These are phyloP conservation scores for Petunia axillaris DNA, from an alignment of 257 asterid genomes.

Conservation along the genomic window DNA sequence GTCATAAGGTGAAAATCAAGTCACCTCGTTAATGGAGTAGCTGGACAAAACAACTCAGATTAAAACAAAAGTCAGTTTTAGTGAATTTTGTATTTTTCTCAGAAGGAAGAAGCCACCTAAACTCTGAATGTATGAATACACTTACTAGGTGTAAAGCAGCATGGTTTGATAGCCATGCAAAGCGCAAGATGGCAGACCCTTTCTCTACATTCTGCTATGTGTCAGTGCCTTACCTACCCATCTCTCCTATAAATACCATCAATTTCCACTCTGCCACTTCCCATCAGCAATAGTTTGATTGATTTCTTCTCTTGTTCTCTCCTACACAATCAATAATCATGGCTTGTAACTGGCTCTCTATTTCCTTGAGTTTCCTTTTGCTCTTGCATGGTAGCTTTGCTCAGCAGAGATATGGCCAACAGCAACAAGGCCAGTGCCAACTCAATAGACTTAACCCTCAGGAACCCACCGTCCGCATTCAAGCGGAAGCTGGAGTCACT, in stretches of 20 bases:
- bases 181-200: conserved; percentile 30
- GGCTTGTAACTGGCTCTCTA: conserved; percentile 36
- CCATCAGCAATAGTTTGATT: conserved; percentile 16
- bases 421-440: conserved; percentile 29
- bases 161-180: conserved; percentile 21
- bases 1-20: too few species aligned
- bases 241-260: conserved; percentile 35
- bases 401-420: conserved; percentile 31
- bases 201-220: conserved; percentile 49
- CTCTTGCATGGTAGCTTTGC: conserved; percentile 42
- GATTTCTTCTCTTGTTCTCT: neutral
- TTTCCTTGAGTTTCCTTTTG: conserved; percentile 32
- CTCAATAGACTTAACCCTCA: conserved; percentile 41
- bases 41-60: neutral
- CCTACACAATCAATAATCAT: conserved; percentile 9
- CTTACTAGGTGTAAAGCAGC: conserved; percentile 20
- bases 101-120: too few species aligned
- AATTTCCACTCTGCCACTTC: conserved; percentile 31
- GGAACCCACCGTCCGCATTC: conserved; percentile 42
- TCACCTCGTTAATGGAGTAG: too few species aligned
- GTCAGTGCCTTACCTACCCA: conserved; percentile 33
- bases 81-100: too few species aligned
- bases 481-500: conserved; percentile 55
- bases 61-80: too few species aligned
- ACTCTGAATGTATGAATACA: neutral